Percentiles rank a stretch among this genome's conserved stretches.
phyloP scores from a whole-genome alignment of 2,329 filamentous ascomycete genomes.

The Fusarium cyanostomum region DNA sequence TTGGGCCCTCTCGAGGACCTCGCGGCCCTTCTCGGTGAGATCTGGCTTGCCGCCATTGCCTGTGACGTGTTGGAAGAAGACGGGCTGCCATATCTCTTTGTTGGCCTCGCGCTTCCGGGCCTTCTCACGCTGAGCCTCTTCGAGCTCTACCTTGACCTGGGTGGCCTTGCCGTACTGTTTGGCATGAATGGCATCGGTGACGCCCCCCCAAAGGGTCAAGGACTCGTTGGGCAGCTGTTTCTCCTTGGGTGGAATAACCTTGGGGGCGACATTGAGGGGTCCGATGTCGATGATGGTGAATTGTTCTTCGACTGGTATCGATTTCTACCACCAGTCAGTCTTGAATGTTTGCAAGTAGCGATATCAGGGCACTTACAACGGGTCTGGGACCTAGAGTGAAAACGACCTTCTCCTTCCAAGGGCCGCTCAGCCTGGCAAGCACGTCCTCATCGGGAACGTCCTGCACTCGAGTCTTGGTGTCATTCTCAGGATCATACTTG shows the following conservation, averaged over 20 bases:
- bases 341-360: not conserved
- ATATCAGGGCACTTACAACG: constrained; percentile 60
- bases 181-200: constrained; percentile 84
- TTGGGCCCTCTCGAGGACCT: constrained; percentile 62
- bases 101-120: constrained; percentile 80
- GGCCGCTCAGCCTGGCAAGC: constrained; percentile 82
- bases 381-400: constrained; percentile 69
- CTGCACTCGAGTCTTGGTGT: constrained; percentile 80
- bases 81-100: constrained; percentile 79
- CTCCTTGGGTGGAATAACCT: constrained; percentile 79
- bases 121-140: constrained; percentile 87
- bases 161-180: constrained; percentile 90
- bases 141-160: constrained; percentile 86
- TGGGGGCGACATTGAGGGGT: constrained; percentile 82
- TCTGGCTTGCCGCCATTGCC: constrained; percentile 66
- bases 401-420: constrained; percentile 79
- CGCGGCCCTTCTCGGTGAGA: constrained; percentile 62
- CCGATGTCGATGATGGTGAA: constrained; percentile 85
- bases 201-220: constrained; percentile 84
- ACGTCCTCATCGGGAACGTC: constrained; percentile 89
- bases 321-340: constrained; percentile 45
- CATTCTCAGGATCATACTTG: constrained; percentile 86
- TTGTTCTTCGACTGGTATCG: constrained; percentile 65
- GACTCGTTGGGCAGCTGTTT: constrained; percentile 90
- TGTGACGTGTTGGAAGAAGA: constrained; percentile 78